Percentiles rank a stretch among this genome's conserved stretches.
Evolutionary conservation across 2,329 filamentous ascomycete species (phyloP).

Genomic region (Xylariaceae sp.): DNA sequence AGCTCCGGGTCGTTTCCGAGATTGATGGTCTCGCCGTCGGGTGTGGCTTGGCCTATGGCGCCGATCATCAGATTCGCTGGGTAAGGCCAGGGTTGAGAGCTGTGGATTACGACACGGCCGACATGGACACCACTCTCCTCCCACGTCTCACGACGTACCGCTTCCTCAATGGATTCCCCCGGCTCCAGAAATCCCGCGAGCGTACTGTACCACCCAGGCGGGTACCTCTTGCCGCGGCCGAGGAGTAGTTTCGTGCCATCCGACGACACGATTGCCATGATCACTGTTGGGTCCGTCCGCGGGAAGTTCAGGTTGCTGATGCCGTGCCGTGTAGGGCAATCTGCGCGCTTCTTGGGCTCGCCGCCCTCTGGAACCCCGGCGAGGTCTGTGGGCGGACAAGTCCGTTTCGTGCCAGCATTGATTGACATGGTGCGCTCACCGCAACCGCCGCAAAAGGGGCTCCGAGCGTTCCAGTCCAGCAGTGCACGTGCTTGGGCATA

Average conservation of each 20-base stretch:
- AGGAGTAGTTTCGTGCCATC: conserved; percentile 81
- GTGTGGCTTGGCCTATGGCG: conserved; percentile 84
- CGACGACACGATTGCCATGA: conserved; percentile 87
- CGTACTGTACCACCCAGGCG: conserved; percentile 84
- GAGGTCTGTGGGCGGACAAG: conserved; percentile 75
- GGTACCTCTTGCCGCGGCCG: conserved; percentile 84
- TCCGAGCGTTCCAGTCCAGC: conserved; percentile 92
- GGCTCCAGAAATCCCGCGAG: conserved; percentile 88
- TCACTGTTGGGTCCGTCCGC: conserved; percentile 91
- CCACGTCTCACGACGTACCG: conserved; percentile 83
- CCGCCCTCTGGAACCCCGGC: conserved; percentile 50
- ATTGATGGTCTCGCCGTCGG: conserved; percentile 78
- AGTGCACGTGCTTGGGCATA: conserved; percentile 89
- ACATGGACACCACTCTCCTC: conserved; percentile 82
- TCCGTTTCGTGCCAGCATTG: conserved; percentile 80
- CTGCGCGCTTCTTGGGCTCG: conserved; percentile 60
- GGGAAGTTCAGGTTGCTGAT: conserved; percentile 93
- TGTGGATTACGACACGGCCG: conserved; percentile 81
- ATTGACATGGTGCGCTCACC: conserved; percentile 81
- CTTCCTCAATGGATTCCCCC: conserved; percentile 84
- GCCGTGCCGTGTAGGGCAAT: conserved; percentile 82
- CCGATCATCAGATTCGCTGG: conserved; percentile 86
- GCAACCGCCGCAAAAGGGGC: conserved; percentile 90
- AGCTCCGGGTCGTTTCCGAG: conserved; percentile 90
- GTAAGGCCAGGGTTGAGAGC: conserved; percentile 87